These are phyloP conservation scores for Mucor irregularis DNA, from an alignment of 371 early-diverging fungal species.

Conservation along the genomic window DNA sequence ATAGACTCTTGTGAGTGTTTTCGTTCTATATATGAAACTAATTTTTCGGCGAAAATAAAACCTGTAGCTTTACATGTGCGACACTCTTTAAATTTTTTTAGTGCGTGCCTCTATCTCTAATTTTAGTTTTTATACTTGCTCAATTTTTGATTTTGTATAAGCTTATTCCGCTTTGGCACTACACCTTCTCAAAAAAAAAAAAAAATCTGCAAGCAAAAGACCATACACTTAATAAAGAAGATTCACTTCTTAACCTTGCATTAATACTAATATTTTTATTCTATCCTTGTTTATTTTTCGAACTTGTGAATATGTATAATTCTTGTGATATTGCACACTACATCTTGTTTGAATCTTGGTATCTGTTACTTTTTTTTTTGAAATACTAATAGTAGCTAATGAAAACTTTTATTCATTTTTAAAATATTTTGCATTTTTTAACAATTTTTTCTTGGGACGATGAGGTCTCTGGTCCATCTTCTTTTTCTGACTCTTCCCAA, in stretches of 20 bases:
- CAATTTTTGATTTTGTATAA: not conserved
- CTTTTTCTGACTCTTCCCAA: slow-evolving; percentile 17
- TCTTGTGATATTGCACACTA: slow-evolving; percentile 6
- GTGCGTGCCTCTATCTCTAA: no score
- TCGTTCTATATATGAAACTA: no score
- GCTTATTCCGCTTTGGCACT: not conserved
- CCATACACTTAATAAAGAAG: slow-evolving; percentile 9
- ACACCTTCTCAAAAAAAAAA: not conserved
- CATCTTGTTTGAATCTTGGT: slow-evolving; percentile 9
- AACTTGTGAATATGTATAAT: slow-evolving; percentile 12
- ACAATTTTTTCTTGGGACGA: slow-evolving; percentile 14
- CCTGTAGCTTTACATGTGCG: no score
- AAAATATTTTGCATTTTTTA: slow-evolving; percentile 17
- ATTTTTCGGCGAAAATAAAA: no score
- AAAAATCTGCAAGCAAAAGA: slow-evolving; percentile 4
- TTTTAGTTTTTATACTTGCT: not conserved
- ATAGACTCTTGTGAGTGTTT: no score
- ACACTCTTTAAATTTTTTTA: no score
- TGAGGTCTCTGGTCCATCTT: slow-evolving; percentile 14
- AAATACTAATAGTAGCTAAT: slow-evolving; percentile 17
- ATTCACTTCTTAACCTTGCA: slow-evolving; percentile 15
- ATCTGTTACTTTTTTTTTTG: slow-evolving; percentile 17
- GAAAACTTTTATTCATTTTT: no score
- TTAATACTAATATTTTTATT: slow-evolving; percentile 10
- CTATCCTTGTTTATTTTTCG: slow-evolving; percentile 16